These are phyloP conservation scores for Pseudogymnoascus sp. DNA, from an alignment of 2,329 filamentous ascomycete species.

Conservation along the genomic window DNA sequence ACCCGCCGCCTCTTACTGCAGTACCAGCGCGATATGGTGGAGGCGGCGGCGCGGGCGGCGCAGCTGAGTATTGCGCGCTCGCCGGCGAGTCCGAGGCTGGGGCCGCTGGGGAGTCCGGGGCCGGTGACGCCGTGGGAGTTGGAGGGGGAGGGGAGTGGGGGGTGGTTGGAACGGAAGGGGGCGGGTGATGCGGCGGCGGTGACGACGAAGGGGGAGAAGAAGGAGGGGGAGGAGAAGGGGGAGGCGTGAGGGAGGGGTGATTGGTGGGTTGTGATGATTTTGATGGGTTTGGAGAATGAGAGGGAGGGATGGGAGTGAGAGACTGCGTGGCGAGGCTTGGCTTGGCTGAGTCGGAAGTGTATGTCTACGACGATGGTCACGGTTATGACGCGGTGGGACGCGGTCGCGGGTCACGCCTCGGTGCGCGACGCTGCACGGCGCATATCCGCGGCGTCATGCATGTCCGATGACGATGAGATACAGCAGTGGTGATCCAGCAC, in stretches of 20 bases:
- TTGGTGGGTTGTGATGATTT: neutral
- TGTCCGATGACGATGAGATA: neutral
- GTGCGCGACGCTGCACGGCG: neutral
- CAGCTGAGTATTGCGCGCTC: neutral
- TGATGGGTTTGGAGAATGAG: neutral
- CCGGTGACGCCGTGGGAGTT: neutral
- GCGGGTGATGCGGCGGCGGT: neutral
- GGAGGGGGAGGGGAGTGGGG: neutral
- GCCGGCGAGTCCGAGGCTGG: neutral
- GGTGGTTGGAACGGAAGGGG: neutral
- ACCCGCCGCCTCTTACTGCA: neutral
- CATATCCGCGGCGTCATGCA: neutral
- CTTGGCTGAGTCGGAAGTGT: neutral
- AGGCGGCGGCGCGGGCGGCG: neutral
- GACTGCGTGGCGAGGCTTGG: no score
- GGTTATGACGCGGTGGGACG: neutral
- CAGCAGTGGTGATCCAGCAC: neutral
- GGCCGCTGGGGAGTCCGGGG: neutral
- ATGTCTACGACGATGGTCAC: neutral
- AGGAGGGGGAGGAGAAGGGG: neutral
- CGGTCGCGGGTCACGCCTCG: neutral
- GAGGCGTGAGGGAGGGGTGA: neutral
- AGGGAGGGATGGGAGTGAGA: neutral
- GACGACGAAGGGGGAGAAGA: no score
- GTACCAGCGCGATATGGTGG: neutral